Conservation (phyloP, 75 land plant species). For the Pinus albicaulis region DNA sequence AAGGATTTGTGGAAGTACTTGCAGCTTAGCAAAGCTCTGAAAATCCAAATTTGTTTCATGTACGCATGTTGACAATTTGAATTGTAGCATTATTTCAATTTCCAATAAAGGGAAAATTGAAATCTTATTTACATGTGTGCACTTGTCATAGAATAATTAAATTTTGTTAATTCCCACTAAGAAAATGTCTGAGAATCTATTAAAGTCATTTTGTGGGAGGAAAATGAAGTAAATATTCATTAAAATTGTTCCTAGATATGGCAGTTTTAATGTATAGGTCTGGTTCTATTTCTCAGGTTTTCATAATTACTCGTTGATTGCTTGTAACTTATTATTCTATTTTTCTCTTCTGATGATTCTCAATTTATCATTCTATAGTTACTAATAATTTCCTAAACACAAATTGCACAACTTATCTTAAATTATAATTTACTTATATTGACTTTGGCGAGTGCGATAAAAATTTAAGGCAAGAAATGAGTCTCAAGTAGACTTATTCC, state of each 20-base stretch:
- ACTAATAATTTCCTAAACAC: not conserved
- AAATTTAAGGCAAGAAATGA: not conserved
- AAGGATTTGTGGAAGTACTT: constrained; percentile 99
- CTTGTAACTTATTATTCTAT: not conserved
- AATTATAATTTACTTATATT: not conserved
- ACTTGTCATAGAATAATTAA: constrained; percentile 4
- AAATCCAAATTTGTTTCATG: constrained; percentile 99
- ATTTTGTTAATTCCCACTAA: not conserved
- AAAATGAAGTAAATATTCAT: not conserved
- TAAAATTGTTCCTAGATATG: not conserved
- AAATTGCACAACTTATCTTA: not conserved
- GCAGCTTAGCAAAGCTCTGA: constrained; percentile 99
- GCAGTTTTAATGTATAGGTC: not conserved
- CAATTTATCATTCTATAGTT: not conserved
- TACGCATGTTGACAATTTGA: constrained; percentile 8
- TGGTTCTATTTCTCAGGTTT: not conserved
- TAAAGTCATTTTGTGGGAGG: not conserved
- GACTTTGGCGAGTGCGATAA: not conserved
- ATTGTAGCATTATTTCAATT: not conserved
- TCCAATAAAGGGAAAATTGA: too few relatives aligned
- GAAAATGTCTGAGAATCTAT: not conserved
- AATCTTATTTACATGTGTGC: too few relatives aligned
- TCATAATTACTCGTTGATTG: not conserved
- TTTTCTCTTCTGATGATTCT: too few relatives aligned
- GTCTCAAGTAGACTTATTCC: not conserved